These are phyloP conservation scores for Aspergillus heteromorphus DNA, from an alignment of 495 filamentous ascomycete species.

Conservation along the genomic window DNA sequence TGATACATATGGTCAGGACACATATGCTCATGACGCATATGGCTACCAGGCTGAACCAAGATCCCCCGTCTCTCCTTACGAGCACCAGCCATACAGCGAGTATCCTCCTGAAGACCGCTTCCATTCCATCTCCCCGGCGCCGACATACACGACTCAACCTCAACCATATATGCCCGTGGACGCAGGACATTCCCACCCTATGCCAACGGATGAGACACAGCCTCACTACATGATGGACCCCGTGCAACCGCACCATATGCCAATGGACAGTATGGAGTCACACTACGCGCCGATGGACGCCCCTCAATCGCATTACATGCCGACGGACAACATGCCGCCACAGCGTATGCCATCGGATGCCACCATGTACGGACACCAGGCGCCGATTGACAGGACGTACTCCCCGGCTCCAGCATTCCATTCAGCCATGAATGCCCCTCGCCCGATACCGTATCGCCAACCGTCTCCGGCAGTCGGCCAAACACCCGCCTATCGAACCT, in stretches of 20 bases:
- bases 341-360: neutral
- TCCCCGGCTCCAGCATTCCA: constrained; percentile 2
- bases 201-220: neutral
- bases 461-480: constrained; percentile 21
- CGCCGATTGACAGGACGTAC: neutral
- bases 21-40: constrained; percentile 18
- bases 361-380: neutral
- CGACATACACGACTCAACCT: constrained; percentile 23
- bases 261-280: constrained; percentile 5
- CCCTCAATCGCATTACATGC: constrained; percentile 4
- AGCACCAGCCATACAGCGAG: constrained; percentile 24
- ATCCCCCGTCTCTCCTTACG: constrained; percentile 24
- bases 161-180: constrained; percentile 7
- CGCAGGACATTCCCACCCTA: constrained; percentile 4
- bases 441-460: constrained; percentile 24
- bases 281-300: constrained; percentile 6
- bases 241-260: constrained; percentile 12
- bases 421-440: constrained; percentile 4
- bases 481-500: constrained; percentile 17
- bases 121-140: constrained; percentile 16
- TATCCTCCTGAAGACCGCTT: constrained; percentile 16
- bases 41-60: constrained; percentile 12
- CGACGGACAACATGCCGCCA: neutral
- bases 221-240: constrained; percentile 15
- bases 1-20: constrained; percentile 9